These are phyloP conservation scores for Nannizziopsis barbatae DNA, from an alignment of 2,329 filamentous ascomycete species.

Conservation along the genomic window DNA sequence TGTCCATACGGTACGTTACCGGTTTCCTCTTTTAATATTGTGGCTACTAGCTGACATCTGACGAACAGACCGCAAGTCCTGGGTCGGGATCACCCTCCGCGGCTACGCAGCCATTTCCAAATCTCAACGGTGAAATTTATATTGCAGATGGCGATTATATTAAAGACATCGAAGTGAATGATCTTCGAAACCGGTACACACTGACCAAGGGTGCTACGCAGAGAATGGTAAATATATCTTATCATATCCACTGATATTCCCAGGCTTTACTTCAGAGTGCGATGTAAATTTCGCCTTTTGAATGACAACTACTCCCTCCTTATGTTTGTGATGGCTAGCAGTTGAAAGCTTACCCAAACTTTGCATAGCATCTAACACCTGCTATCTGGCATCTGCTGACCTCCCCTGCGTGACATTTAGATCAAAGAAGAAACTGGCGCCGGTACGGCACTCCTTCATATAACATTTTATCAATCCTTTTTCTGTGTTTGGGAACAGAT, in stretches of 20 bases:
- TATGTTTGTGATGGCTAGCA: constrained; percentile 36
- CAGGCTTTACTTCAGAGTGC: constrained; percentile 31
- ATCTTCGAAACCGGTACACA: constrained; percentile 89
- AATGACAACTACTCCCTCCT: constrained; percentile 18
- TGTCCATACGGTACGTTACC: constrained; percentile 48
- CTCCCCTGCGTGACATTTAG: constrained; percentile 76
- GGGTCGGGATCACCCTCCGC: constrained; percentile 46
- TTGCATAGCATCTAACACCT: constrained; percentile 46
- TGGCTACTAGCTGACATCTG: constrained; percentile 11
- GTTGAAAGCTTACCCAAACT: constrained; percentile 59
- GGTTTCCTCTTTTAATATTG: not conserved
- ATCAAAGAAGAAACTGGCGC: constrained; percentile 99
- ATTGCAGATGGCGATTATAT: constrained; percentile 96
- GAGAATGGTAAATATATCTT: constrained; percentile 95
- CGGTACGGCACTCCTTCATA: constrained; percentile 65
- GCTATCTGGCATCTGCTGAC: constrained; percentile 91
- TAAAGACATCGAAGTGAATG: constrained; percentile 98
- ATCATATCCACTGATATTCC: constrained; percentile 53
- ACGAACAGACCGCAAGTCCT: constrained; percentile 37
- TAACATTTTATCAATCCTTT: constrained; percentile 27
- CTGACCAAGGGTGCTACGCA: constrained; percentile 94
- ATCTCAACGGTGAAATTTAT: constrained; percentile 79
- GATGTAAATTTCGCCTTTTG: constrained; percentile 24
- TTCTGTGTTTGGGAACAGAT: constrained; percentile 42
- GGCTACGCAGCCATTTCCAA: constrained; percentile 36